Base-by-base conservation (phyloP, 768 basidiomycete species). In the Botryobasidium botryosum region DNA sequence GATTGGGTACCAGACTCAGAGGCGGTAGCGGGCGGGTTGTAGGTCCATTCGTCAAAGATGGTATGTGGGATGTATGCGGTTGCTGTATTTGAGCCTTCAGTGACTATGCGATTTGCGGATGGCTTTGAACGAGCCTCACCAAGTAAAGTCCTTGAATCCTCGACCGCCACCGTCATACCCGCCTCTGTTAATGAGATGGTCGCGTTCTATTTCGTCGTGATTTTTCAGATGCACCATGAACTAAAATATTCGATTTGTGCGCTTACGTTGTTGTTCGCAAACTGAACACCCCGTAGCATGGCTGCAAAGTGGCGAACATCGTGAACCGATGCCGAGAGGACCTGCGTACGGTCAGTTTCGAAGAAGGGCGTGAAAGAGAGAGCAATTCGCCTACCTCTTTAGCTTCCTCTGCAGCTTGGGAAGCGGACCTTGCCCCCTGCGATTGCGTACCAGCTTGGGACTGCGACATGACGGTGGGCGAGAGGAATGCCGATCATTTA, bases 1-100 rank as follows among this genome's bases (percentile, higher is more conserved):
- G n/a, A n/a, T n/a, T n/a, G n/a, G 0, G 74, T 68, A 2, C 63
- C 62, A 35, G 46, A 39, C 8, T 58, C 44, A 21, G 45, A 48
- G 44, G 51, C 48, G 5, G 69, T 66, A 5, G 25, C 23, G 6
- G 37, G 41, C 7, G 74, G 67, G 31, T 65, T 61, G 61, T 78
- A 92, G 10, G 58, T 56, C 61, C 77, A 94, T 57, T 82, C 76
- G 51, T 86, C 75, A 60, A 96, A 94, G 24, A 86, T 68, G 41
- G 73, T 71, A 7, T 69, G 59, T 47, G 79, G 79, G 25, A 92
- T 75, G 58, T 77, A 94, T 29, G 88, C 86, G 2, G 78, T 82
- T 20, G 77, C 90, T 94, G 52, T n/a, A 21, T 32, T 15, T 31
- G 33, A 44, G 10, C 6, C 29, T 15, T 25, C 13, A 39, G 12